These are phyloP conservation scores for Clitopilus hobsonii DNA, from an alignment of 768 basidiomycete species.

Conservation along the genomic window DNA sequence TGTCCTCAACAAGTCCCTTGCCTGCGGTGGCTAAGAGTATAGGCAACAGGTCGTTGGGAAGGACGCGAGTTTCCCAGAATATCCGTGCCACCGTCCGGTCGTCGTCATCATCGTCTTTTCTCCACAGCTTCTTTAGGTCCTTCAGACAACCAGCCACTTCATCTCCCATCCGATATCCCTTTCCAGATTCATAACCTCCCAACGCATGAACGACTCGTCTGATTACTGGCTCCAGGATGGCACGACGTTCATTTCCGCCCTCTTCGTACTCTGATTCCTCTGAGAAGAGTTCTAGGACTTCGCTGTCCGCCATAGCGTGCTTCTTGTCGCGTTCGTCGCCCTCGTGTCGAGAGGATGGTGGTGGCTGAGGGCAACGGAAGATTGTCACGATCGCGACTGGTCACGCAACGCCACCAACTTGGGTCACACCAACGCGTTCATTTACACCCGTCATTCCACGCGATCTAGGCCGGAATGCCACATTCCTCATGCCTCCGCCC, in stretches of 20 bases:
- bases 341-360: background rate
- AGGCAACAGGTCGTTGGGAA: slow-evolving; percentile 84
- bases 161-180: slow-evolving; percentile 73
- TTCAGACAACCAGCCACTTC: slow-evolving; percentile 81
- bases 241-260: slow-evolving; percentile 34
- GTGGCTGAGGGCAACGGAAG: background rate
- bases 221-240: slow-evolving; percentile 63
- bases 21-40: slow-evolving; percentile 81
- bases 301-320: slow-evolving; percentile 13
- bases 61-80: slow-evolving; percentile 82
- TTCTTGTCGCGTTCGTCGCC: background rate
- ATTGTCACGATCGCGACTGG: background rate
- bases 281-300: slow-evolving; percentile 34
- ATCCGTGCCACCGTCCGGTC: slow-evolving; percentile 93
- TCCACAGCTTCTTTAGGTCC: slow-evolving; percentile 93
- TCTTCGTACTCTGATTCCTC: slow-evolving; percentile 20
- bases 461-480: too few species aligned
- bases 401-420: background rate
- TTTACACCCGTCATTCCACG: too few species aligned
- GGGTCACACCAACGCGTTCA: too few species aligned
- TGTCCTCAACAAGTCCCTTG: slow-evolving; percentile 73
- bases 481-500: too few species aligned
- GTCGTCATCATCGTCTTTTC: slow-evolving; percentile 95
- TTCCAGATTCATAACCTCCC: slow-evolving; percentile 63
- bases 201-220: slow-evolving; percentile 75